Evolutionary conservation across 2,329 filamentous ascomycete species (phyloP).

Genomic region (Colletotrichum tropicale): DNA sequence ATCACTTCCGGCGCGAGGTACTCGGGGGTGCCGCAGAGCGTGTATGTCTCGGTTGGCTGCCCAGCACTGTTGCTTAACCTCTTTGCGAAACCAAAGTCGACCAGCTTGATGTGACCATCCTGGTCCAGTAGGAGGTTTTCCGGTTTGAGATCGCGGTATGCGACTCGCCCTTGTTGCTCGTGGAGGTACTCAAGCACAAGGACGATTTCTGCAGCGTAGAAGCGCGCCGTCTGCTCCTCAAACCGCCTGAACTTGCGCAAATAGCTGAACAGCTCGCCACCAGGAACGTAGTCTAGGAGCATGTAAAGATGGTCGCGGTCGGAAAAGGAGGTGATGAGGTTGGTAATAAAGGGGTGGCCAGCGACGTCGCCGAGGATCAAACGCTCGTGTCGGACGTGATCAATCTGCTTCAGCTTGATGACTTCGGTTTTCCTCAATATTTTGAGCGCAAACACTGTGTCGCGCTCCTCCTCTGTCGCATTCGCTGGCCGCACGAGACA

Average conservation of each 20-base stretch:
- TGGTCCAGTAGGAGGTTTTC: conserved; percentile 82
- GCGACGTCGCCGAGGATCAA: conserved; percentile 78
- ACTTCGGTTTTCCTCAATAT: conserved; percentile 76
- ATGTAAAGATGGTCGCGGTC: conserved; percentile 82
- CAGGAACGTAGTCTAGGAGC: conserved; percentile 82
- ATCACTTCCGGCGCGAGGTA: conserved; percentile 87
- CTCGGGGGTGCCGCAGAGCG: conserved; percentile 82
- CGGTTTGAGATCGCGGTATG: conserved; percentile 82
- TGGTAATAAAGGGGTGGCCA: conserved; percentile 84
- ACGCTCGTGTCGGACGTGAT: conserved; percentile 85
- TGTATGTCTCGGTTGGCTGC: conserved; percentile 73
- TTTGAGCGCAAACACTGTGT: conserved; percentile 81
- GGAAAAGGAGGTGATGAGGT: conserved; percentile 78
- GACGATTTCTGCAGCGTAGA: conserved; percentile 85
- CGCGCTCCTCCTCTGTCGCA: conserved; percentile 54
- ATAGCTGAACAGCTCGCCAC: conserved; percentile 86
- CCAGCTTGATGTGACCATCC: conserved; percentile 80
- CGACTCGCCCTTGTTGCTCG: conserved; percentile 77
- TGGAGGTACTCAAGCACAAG: conserved; percentile 82
- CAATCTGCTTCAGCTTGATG: conserved; percentile 83
- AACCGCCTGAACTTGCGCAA: conserved; percentile 79
- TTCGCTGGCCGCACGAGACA: conserved; percentile 74
- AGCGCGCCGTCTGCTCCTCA: conserved; percentile 77
- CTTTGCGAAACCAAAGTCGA: conserved; percentile 88
- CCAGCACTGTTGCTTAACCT: conserved; percentile 64